Evolutionary conservation across 768 basidiomycete genomes (phyloP), one percentile per base, ranked within the genome.

Genomic region (Pulveroboletus sp.): DNA sequence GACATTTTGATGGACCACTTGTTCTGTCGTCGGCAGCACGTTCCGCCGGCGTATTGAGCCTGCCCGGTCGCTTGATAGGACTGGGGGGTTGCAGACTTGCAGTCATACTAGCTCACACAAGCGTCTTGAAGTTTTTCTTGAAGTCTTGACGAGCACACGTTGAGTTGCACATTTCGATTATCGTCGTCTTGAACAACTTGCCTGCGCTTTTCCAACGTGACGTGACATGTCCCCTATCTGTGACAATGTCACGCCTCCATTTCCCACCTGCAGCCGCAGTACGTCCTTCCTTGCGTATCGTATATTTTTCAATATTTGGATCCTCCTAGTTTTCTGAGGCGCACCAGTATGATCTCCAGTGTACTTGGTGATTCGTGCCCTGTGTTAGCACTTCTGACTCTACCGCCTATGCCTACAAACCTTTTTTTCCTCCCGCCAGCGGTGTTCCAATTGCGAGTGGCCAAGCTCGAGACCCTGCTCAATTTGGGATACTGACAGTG

Each of bases 121-220:
- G 36, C 34, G 39, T 48, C 48, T 63, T 65, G 60, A 27, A 24
- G 48, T 32, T 1, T 33, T 36, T 54, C 51, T 64, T 51, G 55
- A 53, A 34, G 53, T 10, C 55, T 65, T 63, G 60, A 57, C 31
- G 53, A 21, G 44, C 64, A 67, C 65, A 62, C 55, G 58, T 56
- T 65, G 57, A 65, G 63, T 54, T 44, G 62, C 43, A 64, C 55
- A 59, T 41, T 24, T 24, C 38, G 46, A 51, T 47, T 23, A 56
- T 63, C 29, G 62, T 66, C 59, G 63, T 61, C 52, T 52, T 59
- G 62, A 50, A 51, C 14, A 49, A 67, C 61, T 67, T 65, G 63
- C 66, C 64, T 67, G 47, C n/a, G 46, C 20, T 17, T 16, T 34
- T 49, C 17, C 20, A 43, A 20, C 33, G 66, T 67, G 63, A 65